A percentile compares a stretch with the other conserved stretches of the same genome.
Evolutionary conservation across 345 rosid species (phyloP).

Genomic region (Fremontodendron californicum): DNA sequence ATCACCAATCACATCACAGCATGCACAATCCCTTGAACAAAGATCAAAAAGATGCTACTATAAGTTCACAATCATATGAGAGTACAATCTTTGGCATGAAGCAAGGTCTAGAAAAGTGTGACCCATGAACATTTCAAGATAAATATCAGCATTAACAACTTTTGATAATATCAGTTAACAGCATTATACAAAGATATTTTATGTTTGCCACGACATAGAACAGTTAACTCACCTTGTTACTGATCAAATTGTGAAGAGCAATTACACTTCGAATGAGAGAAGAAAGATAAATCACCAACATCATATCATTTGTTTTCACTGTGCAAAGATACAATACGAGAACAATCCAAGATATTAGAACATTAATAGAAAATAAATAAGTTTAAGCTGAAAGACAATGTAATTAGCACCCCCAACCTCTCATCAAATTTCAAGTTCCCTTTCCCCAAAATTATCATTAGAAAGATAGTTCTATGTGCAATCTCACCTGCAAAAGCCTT

Average conservation of each 20-base stretch:
- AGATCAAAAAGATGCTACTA: too few relatives aligned
- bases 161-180: neutral
- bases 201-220: neutral
- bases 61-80: too few relatives aligned
- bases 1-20: too few relatives aligned
- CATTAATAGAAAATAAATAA: neutral
- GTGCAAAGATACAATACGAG: too few relatives aligned
- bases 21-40: too few relatives aligned
- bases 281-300: conserved; percentile 59
- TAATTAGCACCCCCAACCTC: too few relatives aligned
- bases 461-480: too few relatives aligned
- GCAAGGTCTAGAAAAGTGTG: neutral
- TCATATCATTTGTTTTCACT: conserved; percentile 72
- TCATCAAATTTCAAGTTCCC: too few relatives aligned
- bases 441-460: too few relatives aligned
- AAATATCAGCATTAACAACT: neutral
- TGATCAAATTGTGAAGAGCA: conserved; percentile 87
- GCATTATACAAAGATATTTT: too few relatives aligned
- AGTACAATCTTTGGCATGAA: too few relatives aligned
- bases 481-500: conserved; percentile 30
- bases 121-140: neutral
- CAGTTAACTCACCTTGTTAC: conserved; percentile 58
- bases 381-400: neutral
- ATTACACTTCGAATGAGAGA: conserved; percentile 62
- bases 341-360: neutral